These are phyloP conservation scores for Ogataea henricii DNA, from an alignment of 805 yeast species.

Conservation along the genomic window DNA sequence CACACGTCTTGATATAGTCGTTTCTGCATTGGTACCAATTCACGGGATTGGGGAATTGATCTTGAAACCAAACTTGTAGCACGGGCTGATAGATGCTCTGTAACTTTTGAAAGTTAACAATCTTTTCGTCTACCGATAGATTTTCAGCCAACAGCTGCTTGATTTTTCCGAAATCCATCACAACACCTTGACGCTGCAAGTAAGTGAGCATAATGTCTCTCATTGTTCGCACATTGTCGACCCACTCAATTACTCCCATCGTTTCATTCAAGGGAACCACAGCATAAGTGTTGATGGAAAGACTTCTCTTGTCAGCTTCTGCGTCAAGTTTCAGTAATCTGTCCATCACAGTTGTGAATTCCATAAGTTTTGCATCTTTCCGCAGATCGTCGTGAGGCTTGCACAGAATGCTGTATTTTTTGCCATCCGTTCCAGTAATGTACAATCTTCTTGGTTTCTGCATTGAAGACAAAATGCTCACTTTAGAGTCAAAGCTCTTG, in stretches of 20 bases:
- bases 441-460: slow-evolving; percentile 83
- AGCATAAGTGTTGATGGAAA: slow-evolving; percentile 77
- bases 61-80: slow-evolving; percentile 83
- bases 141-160: slow-evolving; percentile 28
- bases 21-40: slow-evolving; percentile 83
- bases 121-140: slow-evolving; percentile 33
- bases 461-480: slow-evolving; percentile 73
- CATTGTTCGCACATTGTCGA: slow-evolving; percentile 71
- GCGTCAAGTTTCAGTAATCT: slow-evolving; percentile 63
- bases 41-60: slow-evolving; percentile 85
- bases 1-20: slow-evolving; percentile 73
- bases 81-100: slow-evolving; percentile 59
- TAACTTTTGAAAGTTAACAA: slow-evolving; percentile 38
- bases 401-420: slow-evolving; percentile 71
- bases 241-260: slow-evolving; percentile 91
- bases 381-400: slow-evolving; percentile 89
- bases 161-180: slow-evolving; percentile 31
- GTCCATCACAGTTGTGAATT: slow-evolving; percentile 85
- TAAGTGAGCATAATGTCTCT: slow-evolving; percentile 53
- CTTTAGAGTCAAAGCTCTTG: slow-evolving; percentile 63
- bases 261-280: slow-evolving; percentile 86
- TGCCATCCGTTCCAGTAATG: slow-evolving; percentile 77
- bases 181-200: slow-evolving; percentile 27
- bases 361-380: slow-evolving; percentile 93
- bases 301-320: slow-evolving; percentile 71